Base-by-base conservation (phyloP, 495 filamentous ascomycete genomes). In the Cercophora sp. region DNA sequence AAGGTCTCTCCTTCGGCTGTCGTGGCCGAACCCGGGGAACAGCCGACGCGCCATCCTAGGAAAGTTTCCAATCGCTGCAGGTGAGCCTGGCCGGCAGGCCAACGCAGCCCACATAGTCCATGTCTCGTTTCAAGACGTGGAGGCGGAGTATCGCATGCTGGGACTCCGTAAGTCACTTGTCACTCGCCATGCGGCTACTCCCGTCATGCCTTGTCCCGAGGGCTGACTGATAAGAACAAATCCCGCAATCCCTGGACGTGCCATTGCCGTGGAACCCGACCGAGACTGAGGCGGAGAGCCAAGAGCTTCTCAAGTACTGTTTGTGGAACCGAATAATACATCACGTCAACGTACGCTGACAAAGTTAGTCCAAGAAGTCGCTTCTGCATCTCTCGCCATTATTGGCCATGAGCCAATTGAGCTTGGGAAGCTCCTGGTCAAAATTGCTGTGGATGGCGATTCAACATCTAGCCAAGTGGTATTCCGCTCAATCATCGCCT, bases 401-500 rank as follows among this genome's bases (percentile, higher is more conserved):
- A 55, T 65, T 31, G 60, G 56, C 32, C 35, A 58, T 15, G 51
- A 62, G 32, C 43, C 57, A 27, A 34, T 26, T 3, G 4, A 46
- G 24, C 44, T 68, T 19, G 60, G 65, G 3, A 57, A 68, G 23
- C 26, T 58, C 8, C 48, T 68, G 31, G 29, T 62, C 13, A 49
- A 57, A 8, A 59, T 65, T 8, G 42, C 42, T 2, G 9, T 66
- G 37, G 46, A 32, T 6, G 50, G 52, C 36, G n/a, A n/a, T n/a
- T n/a, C n/a, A n/a, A n/a, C 64, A 8, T 44, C 54, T 4, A 50
- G 57, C 8, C 32, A 32, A 15, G 67, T 64, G 5, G 39, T 67
- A 8, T 55, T 64, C 25, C 58, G 59, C 10, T 43, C 59, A 11
- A 16, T 70, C 16, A 55, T 70, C 25, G 65, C 65, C 22, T 51